Evolutionary conservation across 306 rosid species (phyloP), one percentile per base, ranked within the genome.

Genomic region (Inga oerstediana): DNA sequence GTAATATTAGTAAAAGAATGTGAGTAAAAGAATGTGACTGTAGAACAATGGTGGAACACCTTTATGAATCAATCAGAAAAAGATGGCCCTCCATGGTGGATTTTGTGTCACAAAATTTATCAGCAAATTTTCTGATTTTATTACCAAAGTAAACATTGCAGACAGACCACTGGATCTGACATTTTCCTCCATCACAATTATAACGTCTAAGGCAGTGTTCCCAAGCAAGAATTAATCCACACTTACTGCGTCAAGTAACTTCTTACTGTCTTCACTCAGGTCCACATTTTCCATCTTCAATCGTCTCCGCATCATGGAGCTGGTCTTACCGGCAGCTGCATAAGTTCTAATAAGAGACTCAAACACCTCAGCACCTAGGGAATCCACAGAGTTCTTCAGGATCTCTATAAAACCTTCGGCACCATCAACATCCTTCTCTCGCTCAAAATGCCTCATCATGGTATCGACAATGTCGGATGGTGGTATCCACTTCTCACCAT

Each of bases 201-300:
- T 65, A 65, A 30, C 64, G n/a, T 58, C 64, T 8, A 58, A 8
- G 45, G 80, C n/a, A 17, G 70, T 27, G 70, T 27, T 58, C 76
- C 32, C 39, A 72, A 12, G 20, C 20, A n/a, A 20, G 81, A 84
- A 59, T 96, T 87, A 92, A 75, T 90, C 97, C 74, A 72, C 90
- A 34, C 89, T 86, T 72, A 96, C 84, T 65, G 84, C 83, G 45
- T 92, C 89, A 27, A 96, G 94, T 86, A 96, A 81, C 85, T 93
- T 92, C 85, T 82, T 73, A 81, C 89, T 74, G 22, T 82, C 91
- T 80, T 91, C 94, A 35, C 81, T 86, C 83, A 94, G 89, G n/a
- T 84, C 88, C 84, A 91, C 92, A 19, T 91, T 89, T 85, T 93
- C 99, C 99, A 96, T 96, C 88, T 90, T 92, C 88, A 96, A 79